These are phyloP conservation scores for Leishmania guyanensis DNA, from an alignment of 208 protist species.

Conservation along the genomic window DNA sequence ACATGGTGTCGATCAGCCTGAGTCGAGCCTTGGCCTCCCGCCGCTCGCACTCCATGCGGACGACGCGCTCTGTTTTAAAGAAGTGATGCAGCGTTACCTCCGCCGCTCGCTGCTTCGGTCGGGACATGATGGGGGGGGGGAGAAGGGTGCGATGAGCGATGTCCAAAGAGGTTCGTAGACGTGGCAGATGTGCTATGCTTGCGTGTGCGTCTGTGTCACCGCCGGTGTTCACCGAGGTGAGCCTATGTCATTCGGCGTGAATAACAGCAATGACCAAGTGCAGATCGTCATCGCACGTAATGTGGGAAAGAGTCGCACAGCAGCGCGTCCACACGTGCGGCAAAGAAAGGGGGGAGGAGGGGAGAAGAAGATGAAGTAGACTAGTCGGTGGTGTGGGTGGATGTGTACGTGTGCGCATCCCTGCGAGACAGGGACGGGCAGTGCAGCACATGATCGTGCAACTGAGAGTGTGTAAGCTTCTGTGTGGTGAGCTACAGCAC, in stretches of 20 bases:
- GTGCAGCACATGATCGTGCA: background rate
- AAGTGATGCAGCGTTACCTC: slow-evolving; percentile 61
- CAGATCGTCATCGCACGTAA: no score
- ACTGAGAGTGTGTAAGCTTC: background rate
- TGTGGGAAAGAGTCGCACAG: background rate
- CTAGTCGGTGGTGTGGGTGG: background rate
- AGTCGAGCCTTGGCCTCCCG: slow-evolving; percentile 74
- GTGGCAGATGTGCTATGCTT: background rate
- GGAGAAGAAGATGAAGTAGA: background rate
- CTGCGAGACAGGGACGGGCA: background rate
- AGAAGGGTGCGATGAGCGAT: no score
- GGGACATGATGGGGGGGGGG: slow-evolving; percentile 24
- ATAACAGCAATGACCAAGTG: background rate
- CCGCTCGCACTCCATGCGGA: slow-evolving; percentile 81
- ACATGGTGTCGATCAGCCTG: slow-evolving; percentile 72
- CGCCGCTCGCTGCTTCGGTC: slow-evolving; percentile 31
- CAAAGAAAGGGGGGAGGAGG: background rate
- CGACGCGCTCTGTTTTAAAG: slow-evolving; percentile 71
- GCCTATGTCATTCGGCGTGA: background rate
- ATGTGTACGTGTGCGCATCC: background rate
- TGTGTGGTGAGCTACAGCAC: background rate
- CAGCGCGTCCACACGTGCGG: background rate
- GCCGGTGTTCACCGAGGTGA: no score
- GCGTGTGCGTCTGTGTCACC: background rate
- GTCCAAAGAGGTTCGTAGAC: background rate